Percentiles rank a stretch among this genome's conserved stretches.
Evolutionary conservation across 805 yeast species (phyloP).

Genomic region (Blastobotrys muscicola): DNA sequence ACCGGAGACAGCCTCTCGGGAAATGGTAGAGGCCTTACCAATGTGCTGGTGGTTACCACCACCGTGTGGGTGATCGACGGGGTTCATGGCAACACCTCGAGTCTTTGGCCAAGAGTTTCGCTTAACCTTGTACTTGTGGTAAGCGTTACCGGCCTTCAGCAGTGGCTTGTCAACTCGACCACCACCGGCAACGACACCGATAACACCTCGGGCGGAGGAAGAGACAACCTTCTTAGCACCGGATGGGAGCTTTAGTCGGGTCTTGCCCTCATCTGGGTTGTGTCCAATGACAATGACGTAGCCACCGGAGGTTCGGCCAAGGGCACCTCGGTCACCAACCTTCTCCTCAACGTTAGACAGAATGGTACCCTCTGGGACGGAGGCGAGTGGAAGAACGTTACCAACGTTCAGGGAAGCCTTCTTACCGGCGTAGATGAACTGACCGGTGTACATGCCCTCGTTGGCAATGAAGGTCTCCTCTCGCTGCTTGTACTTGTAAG

Average conservation of each 20-base stretch:
- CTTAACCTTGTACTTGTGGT: conserved; percentile 99
- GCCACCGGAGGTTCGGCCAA: conserved; percentile 99
- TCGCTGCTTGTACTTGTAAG: conserved; percentile 96
- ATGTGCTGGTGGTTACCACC: conserved; percentile 99
- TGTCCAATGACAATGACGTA: conserved; percentile 98
- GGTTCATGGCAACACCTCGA: conserved; percentile 99
- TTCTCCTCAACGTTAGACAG: conserved; percentile 97
- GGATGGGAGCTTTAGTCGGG: conserved; percentile 98
- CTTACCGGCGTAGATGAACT: conserved; percentile 97
- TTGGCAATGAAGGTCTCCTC: conserved; percentile 98
- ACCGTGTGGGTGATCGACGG: conserved; percentile 99
- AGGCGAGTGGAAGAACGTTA: conserved; percentile 92
- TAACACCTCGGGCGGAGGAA: conserved; percentile 97
- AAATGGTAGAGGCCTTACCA: conserved; percentile 99
- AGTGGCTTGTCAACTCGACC: conserved; percentile 99
- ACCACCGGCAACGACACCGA: conserved; percentile 99
- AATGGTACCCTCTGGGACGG: conserved; percentile 99
- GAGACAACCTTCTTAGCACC: conserved; percentile 97
- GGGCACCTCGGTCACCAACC: conserved; percentile 99
- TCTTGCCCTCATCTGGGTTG: conserved; percentile 98
- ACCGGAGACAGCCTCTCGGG: conserved; percentile 99
- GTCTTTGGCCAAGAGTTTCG: conserved; percentile 99
- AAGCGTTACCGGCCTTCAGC: conserved; percentile 99
- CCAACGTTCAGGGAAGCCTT: conserved; percentile 91
- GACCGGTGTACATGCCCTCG: conserved; percentile 99